phyloP scores from a whole-genome alignment of 768 basidiomycete species.

The Rhodotorula sphaerocarpa region DNA sequence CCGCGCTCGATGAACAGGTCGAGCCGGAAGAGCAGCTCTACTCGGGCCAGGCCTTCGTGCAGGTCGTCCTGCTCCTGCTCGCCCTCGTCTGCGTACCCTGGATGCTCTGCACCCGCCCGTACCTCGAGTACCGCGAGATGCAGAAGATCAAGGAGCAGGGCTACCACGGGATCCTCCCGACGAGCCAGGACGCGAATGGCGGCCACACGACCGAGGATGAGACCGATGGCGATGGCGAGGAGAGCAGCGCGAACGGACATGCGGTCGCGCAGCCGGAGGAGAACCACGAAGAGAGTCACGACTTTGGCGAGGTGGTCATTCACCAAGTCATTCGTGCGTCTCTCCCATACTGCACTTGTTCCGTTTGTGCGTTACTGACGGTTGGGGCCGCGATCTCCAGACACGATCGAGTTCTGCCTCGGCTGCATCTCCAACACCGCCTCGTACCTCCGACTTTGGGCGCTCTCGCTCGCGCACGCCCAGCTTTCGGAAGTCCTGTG shows the following conservation, averaged over 20 bases:
- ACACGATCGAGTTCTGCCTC: constrained; percentile 85
- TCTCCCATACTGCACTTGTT: no score
- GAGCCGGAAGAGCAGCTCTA: constrained; percentile 65
- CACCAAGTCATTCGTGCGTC: constrained; percentile 92
- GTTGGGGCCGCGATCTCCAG: no score
- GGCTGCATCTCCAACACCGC: constrained; percentile 61
- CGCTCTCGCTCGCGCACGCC: constrained; percentile 92
- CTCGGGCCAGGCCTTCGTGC: constrained; percentile 75
- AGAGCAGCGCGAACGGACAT: constrained; percentile 59
- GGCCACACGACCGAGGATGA: constrained; percentile 52
- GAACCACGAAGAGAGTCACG: constrained; percentile 56
- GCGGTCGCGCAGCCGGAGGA: constrained; percentile 55
- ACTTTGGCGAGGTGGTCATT: constrained; percentile 87
- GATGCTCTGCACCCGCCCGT: constrained; percentile 87
- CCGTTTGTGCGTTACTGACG: no score
- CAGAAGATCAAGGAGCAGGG: constrained; percentile 72
- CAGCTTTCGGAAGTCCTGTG: constrained; percentile 88
- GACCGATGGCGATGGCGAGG: constrained; percentile 59
- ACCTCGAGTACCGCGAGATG: constrained; percentile 82
- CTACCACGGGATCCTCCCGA: constrained; percentile 54
- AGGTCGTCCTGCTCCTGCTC: constrained; percentile 64
- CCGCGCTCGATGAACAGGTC: constrained; percentile 44
- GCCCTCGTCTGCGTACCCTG: constrained; percentile 87
- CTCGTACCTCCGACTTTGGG: constrained; percentile 68
- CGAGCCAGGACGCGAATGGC: constrained; percentile 43